phyloP scores from a whole-genome alignment of 179 eudicot genomes.

The Gypsophila paniculata region DNA sequence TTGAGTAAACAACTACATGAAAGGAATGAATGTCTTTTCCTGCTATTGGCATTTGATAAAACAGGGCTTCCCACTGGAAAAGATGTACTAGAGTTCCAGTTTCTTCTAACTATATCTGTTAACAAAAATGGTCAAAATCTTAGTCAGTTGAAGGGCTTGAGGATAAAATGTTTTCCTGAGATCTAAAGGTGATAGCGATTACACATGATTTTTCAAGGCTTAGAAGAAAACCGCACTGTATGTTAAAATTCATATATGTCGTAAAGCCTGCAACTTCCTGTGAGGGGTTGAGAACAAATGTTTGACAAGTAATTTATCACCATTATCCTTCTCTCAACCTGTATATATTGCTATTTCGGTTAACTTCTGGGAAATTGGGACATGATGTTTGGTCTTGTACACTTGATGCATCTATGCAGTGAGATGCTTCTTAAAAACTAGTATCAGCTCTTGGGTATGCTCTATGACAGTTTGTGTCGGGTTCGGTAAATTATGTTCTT shows the following conservation, averaged over 20 bases:
- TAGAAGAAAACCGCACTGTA: neutral
- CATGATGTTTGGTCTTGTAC: conserved; percentile 6
- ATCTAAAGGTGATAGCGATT: neutral
- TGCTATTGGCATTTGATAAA: neutral
- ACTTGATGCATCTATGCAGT: neutral
- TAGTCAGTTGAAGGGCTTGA: neutral
- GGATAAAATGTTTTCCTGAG: conserved; percentile 1
- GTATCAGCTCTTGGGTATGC: neutral
- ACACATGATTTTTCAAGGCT: neutral
- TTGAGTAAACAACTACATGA: neutral
- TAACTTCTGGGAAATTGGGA: neutral
- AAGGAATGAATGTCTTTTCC: neutral
- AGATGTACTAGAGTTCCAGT: neutral
- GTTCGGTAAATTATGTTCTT: neutral
- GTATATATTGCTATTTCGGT: neutral
- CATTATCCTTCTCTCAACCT: neutral
- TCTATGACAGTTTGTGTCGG: neutral
- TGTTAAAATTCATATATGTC: neutral
- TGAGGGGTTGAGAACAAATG: conserved; percentile 9
- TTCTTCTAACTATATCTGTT: neutral
- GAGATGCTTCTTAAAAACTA: neutral
- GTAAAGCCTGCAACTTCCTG: neutral
- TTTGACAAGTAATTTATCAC: neutral
- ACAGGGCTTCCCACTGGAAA: neutral
- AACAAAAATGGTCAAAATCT: neutral